Conservation (phyloP, 305 asterid species). For the Fraxinus paxiana region DNA sequence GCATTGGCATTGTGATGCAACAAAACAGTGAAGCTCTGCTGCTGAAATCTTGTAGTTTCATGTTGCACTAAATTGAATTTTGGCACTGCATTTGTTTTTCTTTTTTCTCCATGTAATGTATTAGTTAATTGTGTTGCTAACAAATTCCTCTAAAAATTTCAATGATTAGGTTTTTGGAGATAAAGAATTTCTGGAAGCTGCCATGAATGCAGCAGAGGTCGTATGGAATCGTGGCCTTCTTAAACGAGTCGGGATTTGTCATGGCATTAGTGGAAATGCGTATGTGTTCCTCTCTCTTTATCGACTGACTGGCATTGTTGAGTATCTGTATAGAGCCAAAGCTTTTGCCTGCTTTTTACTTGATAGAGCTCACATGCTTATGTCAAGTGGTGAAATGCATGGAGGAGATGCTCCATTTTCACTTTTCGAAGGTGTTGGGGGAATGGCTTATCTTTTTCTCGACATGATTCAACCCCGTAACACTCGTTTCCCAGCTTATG, state of each 20-base stretch:
- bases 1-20: not conserved
- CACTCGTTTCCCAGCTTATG: slow-evolving; percentile 70
- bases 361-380: slow-evolving; percentile 55
- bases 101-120: not conserved
- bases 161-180: slow-evolving; percentile 53
- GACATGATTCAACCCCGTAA: slow-evolving; percentile 58
- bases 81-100: not conserved
- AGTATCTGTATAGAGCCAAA: slow-evolving; percentile 64
- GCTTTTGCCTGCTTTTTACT: slow-evolving; percentile 68
- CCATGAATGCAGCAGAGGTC: slow-evolving; percentile 72
- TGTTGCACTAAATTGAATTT: not conserved
- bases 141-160: not conserved
- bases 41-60: not conserved
- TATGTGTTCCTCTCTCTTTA: slow-evolving; percentile 64
- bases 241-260: slow-evolving; percentile 63
- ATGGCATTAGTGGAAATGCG: slow-evolving; percentile 74
- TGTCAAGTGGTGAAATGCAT: slow-evolving; percentile 52
- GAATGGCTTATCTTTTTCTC: slow-evolving; percentile 67
- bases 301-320: slow-evolving; percentile 53
- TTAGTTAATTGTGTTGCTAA: not conserved
- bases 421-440: slow-evolving; percentile 68
- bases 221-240: slow-evolving; percentile 75
- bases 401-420: slow-evolving; percentile 58
- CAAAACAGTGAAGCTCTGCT: not conserved
- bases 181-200: slow-evolving; percentile 51